These are phyloP conservation scores for Porphyridium purpureum DNA, from an alignment of 23 red algal genomes.

Conservation along the genomic window DNA sequence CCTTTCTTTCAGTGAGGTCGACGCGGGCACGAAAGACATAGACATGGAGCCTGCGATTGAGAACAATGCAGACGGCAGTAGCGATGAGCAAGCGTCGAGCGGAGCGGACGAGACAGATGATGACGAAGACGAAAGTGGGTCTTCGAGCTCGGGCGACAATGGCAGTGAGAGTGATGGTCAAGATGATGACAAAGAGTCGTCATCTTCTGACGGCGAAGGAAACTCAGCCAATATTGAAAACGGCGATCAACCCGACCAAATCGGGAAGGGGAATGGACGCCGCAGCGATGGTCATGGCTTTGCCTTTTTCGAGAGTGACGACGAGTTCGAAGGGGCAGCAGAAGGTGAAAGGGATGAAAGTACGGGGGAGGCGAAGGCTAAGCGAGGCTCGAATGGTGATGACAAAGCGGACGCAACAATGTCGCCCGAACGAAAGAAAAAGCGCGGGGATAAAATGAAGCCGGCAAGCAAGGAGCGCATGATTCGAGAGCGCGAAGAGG, in stretches of 20 bases:
- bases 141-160: neutral
- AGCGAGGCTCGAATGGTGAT: slow-evolving; percentile 2
- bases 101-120: neutral
- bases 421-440: slow-evolving; percentile 3
- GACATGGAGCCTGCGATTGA: neutral
- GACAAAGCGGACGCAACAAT: neutral
- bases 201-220: neutral
- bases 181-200: neutral
- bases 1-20: neutral
- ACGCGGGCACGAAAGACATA: neutral
- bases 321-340: neutral
- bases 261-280: slow-evolving; percentile 1
- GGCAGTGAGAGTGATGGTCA: slow-evolving; percentile 4
- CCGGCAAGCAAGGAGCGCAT: slow-evolving; percentile 15
- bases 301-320: slow-evolving; percentile 14
- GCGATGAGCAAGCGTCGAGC: slow-evolving; percentile 1
- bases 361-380: neutral
- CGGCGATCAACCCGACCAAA: neutral
- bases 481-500: slow-evolving; percentile 45
- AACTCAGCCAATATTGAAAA: neutral
- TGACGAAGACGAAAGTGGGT: slow-evolving; percentile 1
- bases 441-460: slow-evolving; percentile 24
- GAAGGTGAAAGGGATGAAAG: slow-evolving; percentile 2
- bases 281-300: slow-evolving; percentile 9
- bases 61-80: neutral